Base-by-base conservation (phyloP, 208 protist species). In the Leishmania major region DNA sequence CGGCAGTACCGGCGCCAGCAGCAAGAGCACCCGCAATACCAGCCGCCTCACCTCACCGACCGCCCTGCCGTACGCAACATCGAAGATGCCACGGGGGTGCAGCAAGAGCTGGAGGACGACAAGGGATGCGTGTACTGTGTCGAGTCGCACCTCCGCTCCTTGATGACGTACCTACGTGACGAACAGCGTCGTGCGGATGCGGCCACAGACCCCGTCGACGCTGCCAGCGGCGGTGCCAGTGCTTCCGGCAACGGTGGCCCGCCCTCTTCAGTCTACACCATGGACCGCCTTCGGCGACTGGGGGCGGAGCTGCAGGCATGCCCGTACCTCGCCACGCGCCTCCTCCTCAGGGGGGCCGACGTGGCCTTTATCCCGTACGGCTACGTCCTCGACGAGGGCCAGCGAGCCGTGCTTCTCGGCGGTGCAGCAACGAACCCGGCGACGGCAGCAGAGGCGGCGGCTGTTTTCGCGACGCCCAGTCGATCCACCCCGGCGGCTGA, bases 341-440 rank as follows among this genome's bases (percentile, higher is more conserved):
- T 94, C 35, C 83, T 95, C 5, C 75, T 97, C 19, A 92, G 93
- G 51, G 89, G 81, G 0, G 91, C 93, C 0, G 91, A 96, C 73
- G 89, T 98, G 45, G 92, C 93, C 28, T 87, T 96, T 10, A 89
- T 98, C n/a, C 95, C 95, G 1, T 96, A 98, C 80, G 81, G 87
- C 71, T 96, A 96, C 77, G 74, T 98, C 5, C 88, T 95, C 11
- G 93, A 95, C 17, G 83, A 91, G 25, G 86, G 81, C 10, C 88
- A 91, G 85, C 95, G 95, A 8, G 55, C 91, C 15, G 79, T 62
- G n/a, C 81, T 96, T 74, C 91, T 98, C 17, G 87, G 91, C 4
- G 93, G 91, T 25, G 83, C 76, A 15, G 83, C 88, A 13, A 97
- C 94, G 3, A 95, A 94, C 77, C 83, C 89, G 0, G 80, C 79